phyloP scores from a whole-genome alignment of 1,284 basidiomycete species.

The Malassezia furfur region DNA sequence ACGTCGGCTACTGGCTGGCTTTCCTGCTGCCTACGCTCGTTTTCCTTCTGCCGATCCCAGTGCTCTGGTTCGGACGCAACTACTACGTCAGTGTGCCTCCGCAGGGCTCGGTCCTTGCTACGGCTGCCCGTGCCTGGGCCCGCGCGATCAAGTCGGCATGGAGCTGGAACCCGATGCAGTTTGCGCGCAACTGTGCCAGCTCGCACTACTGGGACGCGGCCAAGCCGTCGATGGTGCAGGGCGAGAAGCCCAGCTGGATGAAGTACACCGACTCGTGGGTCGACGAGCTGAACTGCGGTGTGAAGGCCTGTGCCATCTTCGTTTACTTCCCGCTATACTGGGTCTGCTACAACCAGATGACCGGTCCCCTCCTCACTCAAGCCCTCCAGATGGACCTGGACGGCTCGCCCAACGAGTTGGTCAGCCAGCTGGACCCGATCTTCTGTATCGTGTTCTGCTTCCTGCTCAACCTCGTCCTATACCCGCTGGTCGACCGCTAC shows the following conservation, averaged over 20 bases:
- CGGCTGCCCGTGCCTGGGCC: slow-evolving; percentile 45
- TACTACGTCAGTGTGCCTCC: slow-evolving; percentile 63
- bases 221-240: slow-evolving; percentile 55
- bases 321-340: slow-evolving; percentile 57
- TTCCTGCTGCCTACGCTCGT: slow-evolving; percentile 52
- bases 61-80: slow-evolving; percentile 61
- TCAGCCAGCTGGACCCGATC: slow-evolving; percentile 70
- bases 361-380: slow-evolving; percentile 61
- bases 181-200: slow-evolving; percentile 49
- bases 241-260: slow-evolving; percentile 49
- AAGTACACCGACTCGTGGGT: slow-evolving; percentile 57
- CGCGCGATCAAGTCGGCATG: slow-evolving; percentile 45
- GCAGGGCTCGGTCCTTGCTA: slow-evolving; percentile 67
- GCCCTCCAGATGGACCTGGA: slow-evolving; percentile 54
- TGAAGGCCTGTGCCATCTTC: slow-evolving; percentile 78
- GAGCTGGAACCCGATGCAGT: slow-evolving; percentile 46
- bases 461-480: slow-evolving; percentile 54
- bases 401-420: slow-evolving; percentile 66
- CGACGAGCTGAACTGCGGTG: slow-evolving; percentile 68
- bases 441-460: slow-evolving; percentile 51
- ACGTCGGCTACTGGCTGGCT: slow-evolving; percentile 50
- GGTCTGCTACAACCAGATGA: slow-evolving; percentile 52
- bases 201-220: slow-evolving; percentile 68
- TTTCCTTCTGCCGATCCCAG: slow-evolving; percentile 55
- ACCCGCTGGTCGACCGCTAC: slow-evolving; percentile 61